Conservation (phyloP, 495 filamentous ascomycete genomes). For the Letharia lupina region DNA sequence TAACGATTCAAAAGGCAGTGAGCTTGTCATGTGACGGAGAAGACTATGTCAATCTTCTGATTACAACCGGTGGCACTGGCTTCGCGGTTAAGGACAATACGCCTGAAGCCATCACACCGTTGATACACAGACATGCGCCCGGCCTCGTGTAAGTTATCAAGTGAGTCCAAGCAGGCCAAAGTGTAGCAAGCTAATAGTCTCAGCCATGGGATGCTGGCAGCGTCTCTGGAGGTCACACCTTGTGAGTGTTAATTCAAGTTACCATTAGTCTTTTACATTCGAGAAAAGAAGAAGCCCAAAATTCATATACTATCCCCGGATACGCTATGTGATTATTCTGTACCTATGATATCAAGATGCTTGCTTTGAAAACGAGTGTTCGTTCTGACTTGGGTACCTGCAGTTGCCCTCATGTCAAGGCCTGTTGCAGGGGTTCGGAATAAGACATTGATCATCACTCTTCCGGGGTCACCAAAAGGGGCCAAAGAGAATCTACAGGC, state of each 20-base stretch:
- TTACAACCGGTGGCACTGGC: constrained; percentile 88
- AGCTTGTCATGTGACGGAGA: constrained; percentile 53
- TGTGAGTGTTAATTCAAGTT: constrained; percentile 49
- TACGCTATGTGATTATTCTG: background rate
- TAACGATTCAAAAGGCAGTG: constrained; percentile 66
- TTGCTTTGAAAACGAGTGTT: constrained; percentile 1
- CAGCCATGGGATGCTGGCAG: constrained; percentile 85
- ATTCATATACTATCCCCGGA: rapidly evolving
- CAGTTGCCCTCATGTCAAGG: constrained; percentile 95
- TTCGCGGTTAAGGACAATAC: constrained; percentile 86
- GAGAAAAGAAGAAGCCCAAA: background rate
- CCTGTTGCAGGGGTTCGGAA: constrained; percentile 86
- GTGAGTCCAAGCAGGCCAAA: background rate
- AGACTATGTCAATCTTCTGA: constrained; percentile 60
- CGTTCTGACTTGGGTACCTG: constrained; percentile 17
- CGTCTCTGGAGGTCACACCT: constrained; percentile 77
- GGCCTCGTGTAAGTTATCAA: constrained; percentile 63
- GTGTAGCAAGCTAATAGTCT: constrained; percentile 28
- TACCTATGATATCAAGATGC: background rate
- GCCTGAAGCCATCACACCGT: constrained; percentile 75
- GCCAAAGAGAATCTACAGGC: constrained; percentile 91
- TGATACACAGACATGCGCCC: constrained; percentile 81
- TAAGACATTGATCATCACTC: constrained; percentile 75
- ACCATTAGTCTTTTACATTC: constrained; percentile 4
- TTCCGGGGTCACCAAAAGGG: constrained; percentile 95